phyloP scores from a whole-genome alignment of 1,139 yeast genomes.

The Kurtzmaniella quercitrusa region DNA sequence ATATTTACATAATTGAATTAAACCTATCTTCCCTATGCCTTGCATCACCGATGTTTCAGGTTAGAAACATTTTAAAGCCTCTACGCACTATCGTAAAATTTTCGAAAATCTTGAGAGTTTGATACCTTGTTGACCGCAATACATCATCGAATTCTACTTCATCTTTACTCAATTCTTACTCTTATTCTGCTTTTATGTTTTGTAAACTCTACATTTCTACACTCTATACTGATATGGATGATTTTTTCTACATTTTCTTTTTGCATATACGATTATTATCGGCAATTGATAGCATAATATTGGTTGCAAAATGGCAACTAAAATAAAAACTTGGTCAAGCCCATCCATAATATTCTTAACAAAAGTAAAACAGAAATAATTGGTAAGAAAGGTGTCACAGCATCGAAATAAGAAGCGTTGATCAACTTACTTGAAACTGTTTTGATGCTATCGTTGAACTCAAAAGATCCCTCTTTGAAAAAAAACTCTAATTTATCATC shows the following conservation, averaged over 20 bases:
- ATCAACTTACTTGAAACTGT: slow-evolving; percentile 28
- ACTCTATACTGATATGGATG: too few relatives aligned
- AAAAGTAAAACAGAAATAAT: slow-evolving; percentile 11
- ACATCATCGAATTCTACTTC: too few relatives aligned
- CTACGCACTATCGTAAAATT: too few relatives aligned
- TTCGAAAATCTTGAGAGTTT: too few relatives aligned
- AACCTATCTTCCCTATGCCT: too few relatives aligned
- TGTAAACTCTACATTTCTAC: too few relatives aligned
- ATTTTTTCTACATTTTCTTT: not conserved
- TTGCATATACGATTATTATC: not conserved
- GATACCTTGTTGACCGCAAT: too few relatives aligned
- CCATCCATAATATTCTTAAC: slow-evolving; percentile 10
- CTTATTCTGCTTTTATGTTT: too few relatives aligned
- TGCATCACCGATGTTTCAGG: too few relatives aligned
- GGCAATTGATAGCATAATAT: not conserved
- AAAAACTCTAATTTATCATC: slow-evolving; percentile 63
- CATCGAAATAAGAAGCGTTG: slow-evolving; percentile 19
- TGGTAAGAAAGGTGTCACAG: slow-evolving; percentile 17
- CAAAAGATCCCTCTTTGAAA: slow-evolving; percentile 55
- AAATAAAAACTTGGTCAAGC: not conserved
- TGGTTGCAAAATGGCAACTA: not conserved
- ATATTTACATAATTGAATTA: too few relatives aligned
- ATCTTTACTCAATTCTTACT: too few relatives aligned
- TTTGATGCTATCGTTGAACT: slow-evolving; percentile 14
- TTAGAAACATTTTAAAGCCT: too few relatives aligned